phyloP scores from a whole-genome alignment of 768 basidiomycete genomes.

The Naganishia randhawae region DNA sequence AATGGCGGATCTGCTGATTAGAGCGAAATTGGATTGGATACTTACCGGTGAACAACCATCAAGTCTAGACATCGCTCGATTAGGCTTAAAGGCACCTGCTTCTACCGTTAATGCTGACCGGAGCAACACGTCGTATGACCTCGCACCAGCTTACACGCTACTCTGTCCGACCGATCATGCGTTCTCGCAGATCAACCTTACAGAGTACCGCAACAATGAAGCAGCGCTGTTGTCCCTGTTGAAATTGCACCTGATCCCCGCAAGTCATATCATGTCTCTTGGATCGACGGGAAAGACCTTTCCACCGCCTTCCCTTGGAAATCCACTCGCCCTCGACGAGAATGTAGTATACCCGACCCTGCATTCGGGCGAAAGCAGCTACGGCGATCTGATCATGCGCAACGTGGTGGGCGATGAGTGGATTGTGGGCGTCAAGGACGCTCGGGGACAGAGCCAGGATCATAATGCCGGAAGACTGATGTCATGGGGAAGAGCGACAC shows the following conservation, averaged over 20 bases:
- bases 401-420: slow-evolving; percentile 49
- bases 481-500: slow-evolving; percentile 55
- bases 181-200: slow-evolving; percentile 81
- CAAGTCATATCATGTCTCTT: slow-evolving; percentile 60
- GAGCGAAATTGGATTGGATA: slow-evolving; percentile 86
- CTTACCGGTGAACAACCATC: slow-evolving; percentile 63
- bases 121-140: neutral
- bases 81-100: neutral
- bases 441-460: slow-evolving; percentile 51
- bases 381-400: slow-evolving; percentile 75
- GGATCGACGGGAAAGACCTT: slow-evolving; percentile 4
- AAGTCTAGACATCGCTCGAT: neutral
- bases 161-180: slow-evolving; percentile 89
- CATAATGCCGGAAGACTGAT: slow-evolving; percentile 53
- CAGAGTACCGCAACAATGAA: slow-evolving; percentile 51
- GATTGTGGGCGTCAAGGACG: slow-evolving; percentile 54
- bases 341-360: slow-evolving; percentile 72
- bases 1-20: slow-evolving; percentile 76
- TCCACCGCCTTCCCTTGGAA: slow-evolving; percentile 29
- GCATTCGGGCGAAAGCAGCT: slow-evolving; percentile 56
- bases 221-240: slow-evolving; percentile 47
- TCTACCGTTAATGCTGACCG: neutral
- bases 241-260: slow-evolving; percentile 52
- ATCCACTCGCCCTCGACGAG: slow-evolving; percentile 67
- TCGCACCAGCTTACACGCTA: slow-evolving; percentile 64